Evolutionary conservation across 1,139 yeast species (phyloP).

Genomic region (Debaryomyces psychrophilus): DNA sequence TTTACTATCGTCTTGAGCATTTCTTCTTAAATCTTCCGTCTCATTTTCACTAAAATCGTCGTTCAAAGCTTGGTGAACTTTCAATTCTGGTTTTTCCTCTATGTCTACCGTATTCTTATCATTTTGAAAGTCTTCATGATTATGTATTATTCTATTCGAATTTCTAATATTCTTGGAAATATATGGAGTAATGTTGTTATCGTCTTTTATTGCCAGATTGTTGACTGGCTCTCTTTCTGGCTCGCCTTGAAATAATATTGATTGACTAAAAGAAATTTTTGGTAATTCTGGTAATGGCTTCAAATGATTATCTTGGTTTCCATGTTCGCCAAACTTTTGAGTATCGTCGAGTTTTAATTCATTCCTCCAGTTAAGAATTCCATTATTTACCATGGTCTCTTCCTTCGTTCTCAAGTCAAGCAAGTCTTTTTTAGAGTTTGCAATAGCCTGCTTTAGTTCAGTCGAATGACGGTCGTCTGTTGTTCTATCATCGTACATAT

Average conservation of each 20-base stretch:
- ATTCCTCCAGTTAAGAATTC: conserved; percentile 10
- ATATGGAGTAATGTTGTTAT: background rate
- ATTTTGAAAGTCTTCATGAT: background rate
- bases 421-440: conserved; percentile 46
- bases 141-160: background rate
- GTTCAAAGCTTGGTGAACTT: background rate
- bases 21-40: background rate
- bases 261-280: conserved; percentile 7
- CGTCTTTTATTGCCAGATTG: conserved; percentile 4
- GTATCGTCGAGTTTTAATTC: background rate
- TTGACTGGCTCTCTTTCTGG: conserved; percentile 3
- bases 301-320: conserved; percentile 5
- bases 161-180: background rate
- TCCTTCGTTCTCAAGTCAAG: conserved; percentile 24
- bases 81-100: background rate
- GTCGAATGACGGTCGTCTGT: conserved; percentile 27
- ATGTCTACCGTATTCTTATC: background rate
- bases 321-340: background rate
- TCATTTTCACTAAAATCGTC: too few relatives aligned
- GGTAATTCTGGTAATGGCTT: conserved; percentile 1
- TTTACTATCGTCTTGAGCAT: background rate
- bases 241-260: conserved; percentile 9
- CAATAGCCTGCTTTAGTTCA: conserved; percentile 51
- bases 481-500: conserved; percentile 24
- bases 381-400: conserved; percentile 12